Evolutionary conservation across 1,284 basidiomycete species (phyloP).

Genomic region (Schizophyllum commune): DNA sequence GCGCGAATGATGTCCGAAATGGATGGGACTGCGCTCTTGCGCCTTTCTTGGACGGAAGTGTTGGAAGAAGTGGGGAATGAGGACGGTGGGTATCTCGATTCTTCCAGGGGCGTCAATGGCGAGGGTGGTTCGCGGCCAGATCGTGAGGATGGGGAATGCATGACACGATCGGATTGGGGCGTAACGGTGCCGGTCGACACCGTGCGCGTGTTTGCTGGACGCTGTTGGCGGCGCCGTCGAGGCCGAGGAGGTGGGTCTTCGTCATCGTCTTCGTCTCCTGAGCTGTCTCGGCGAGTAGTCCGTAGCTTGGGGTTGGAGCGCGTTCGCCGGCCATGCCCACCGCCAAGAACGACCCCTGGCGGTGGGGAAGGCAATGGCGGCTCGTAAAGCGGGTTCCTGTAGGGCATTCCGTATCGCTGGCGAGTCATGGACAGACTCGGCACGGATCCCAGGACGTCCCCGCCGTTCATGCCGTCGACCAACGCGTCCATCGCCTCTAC

Average conservation of each 20-base stretch:
- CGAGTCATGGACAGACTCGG: slow-evolving; percentile 33
- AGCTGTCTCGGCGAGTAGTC: slow-evolving; percentile 24
- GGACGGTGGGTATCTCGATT: slow-evolving; percentile 1
- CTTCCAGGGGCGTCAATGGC: slow-evolving; percentile 2
- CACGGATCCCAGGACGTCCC: slow-evolving; percentile 45
- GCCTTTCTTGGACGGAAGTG: slow-evolving; percentile 19
- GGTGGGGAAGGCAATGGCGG: slow-evolving; percentile 76
- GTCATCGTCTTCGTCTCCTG: slow-evolving; percentile 45
- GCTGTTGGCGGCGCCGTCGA: slow-evolving; percentile 23
- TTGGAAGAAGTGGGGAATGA: slow-evolving; percentile 2
- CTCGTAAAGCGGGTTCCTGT: slow-evolving; percentile 64
- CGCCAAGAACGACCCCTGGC: slow-evolving; percentile 68
- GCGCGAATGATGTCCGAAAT: slow-evolving; percentile 79
- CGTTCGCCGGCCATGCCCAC: slow-evolving; percentile 36
- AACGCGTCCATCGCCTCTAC: slow-evolving; percentile 81
- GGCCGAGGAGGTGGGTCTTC: slow-evolving; percentile 9
- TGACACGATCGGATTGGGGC: slow-evolving; percentile 12
- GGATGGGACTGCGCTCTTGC: slow-evolving; percentile 51
- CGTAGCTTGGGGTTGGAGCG: slow-evolving; percentile 21
- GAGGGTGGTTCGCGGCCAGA: slow-evolving; percentile 12
- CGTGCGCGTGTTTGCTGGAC: slow-evolving; percentile 27
- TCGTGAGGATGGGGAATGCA: slow-evolving; percentile 6
- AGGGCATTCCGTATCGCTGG: slow-evolving; percentile 42
- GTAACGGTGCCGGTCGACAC: slow-evolving; percentile 36
- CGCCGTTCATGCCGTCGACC: slow-evolving; percentile 77